These are phyloP conservation scores for Keithomyces neogunnii DNA, from an alignment of 2,329 filamentous ascomycete genomes.

Conservation along the genomic window DNA sequence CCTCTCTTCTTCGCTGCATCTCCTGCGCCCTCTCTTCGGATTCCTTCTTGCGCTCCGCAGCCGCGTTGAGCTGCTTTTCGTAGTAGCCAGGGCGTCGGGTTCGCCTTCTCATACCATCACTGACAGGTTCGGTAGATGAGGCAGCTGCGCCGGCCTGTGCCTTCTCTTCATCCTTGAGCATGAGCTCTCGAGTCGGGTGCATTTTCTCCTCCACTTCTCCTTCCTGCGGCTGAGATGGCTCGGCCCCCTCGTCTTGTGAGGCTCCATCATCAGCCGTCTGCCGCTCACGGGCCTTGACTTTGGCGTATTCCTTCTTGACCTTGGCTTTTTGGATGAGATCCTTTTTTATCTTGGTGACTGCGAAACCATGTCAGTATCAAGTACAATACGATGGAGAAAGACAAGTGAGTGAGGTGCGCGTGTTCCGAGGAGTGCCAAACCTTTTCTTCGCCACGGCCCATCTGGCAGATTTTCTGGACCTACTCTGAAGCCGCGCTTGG, in stretches of 20 bases:
- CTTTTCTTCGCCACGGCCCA: constrained; percentile 76
- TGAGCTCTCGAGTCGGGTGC: constrained; percentile 30
- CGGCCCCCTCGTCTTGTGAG: not conserved
- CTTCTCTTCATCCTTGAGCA: constrained; percentile 29
- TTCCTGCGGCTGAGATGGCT: constrained; percentile 3
- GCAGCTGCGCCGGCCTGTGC: constrained; percentile 21
- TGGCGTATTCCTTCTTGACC: constrained; percentile 85
- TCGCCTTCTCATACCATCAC: constrained; percentile 25
- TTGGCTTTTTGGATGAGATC: constrained; percentile 88
- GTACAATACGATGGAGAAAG: not conserved
- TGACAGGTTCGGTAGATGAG: constrained; percentile 6
- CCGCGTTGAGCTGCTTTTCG: constrained; percentile 51
- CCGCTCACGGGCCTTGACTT: constrained; percentile 56
- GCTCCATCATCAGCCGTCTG: constrained; percentile 12
- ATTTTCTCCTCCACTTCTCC: constrained; percentile 18
- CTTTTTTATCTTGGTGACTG: constrained; percentile 82
- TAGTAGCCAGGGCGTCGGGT: constrained; percentile 47
- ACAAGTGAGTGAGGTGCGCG: not conserved
- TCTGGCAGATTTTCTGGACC: constrained; percentile 88
- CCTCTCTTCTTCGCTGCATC: constrained; percentile 42
- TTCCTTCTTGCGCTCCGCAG: constrained; percentile 32
- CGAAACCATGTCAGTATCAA: constrained; percentile 10
- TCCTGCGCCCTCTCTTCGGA: constrained; percentile 35
- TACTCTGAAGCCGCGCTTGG: constrained; percentile 68
- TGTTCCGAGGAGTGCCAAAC: constrained; percentile 20